Evolutionary conservation across 768 basidiomycete genomes (phyloP), one percentile per base, ranked within the genome.

Genomic region (Termitomyces heimii): DNA sequence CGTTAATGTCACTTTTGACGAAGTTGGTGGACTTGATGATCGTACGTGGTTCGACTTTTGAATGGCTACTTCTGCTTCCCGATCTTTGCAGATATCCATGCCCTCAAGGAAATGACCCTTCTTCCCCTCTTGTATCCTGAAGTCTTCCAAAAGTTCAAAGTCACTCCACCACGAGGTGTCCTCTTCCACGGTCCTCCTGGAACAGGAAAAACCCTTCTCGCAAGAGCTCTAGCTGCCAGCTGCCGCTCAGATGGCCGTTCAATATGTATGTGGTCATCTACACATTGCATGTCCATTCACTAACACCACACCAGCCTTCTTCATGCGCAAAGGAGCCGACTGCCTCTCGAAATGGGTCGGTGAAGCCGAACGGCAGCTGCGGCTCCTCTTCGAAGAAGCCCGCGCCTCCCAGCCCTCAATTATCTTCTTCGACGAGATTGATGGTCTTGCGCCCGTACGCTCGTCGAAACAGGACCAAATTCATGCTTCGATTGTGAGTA

Each of bases 351-450:
- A 99, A 75, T 99, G 96, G 96, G 97, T 99, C 13, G 97, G 97
- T 53, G 97, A 99, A 73, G 96, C 97, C 5, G 97, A 98, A 68
- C 85, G 97, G 2, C 96, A 98, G 69, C 80, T 99, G 3, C 85
- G 97, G 1, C 80, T 98, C 40, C 78, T 98, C 14, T 99, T 99
- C 69, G 96, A 98, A 62, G 96, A 98, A 75, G 97, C 97, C 1
- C 82, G 86, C 49, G 85, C 87, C 53, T 89, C 84, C 52, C 96
- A 98, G 66, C 96, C 97, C 0, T 90, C 88, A 62, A 98, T 98
- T 71, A 98, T 99, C 67, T 99, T 99, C 76, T 98, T 99, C 69
- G 97, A 99, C 68, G 97, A 99, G 74, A 98, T 99, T 63, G 97
- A 99, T 67, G 97, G 96, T 62, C 84, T 99, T 20, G 97, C 97